Base-by-base conservation (phyloP, 805 yeast genomes). In the Yueomyces sp. region DNA sequence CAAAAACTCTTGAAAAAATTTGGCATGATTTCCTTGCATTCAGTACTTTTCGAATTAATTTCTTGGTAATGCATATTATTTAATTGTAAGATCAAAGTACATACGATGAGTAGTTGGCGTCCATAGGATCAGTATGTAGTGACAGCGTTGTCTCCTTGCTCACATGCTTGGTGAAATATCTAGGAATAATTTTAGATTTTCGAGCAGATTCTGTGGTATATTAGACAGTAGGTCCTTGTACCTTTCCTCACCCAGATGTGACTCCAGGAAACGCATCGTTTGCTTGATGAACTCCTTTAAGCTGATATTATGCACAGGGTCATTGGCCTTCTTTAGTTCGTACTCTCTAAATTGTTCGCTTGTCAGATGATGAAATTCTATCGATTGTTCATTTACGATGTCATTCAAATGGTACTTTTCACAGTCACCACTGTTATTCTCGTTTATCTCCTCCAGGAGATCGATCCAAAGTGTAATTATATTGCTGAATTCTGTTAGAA, bases 361-460 rank as follows among this genome's bases (percentile, higher is more conserved):
- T 4, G 65, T 64, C 33, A 53, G 47, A 32, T 55, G 54, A 41
- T 46, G 54, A 40, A 47, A 57, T 31, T 50, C 53, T 26, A 46
- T 40, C 2, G 59, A 50, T 43, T 68, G 61, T 48, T 62, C 59
- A 38, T 63, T 53, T 26, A 63, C 57, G 37, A 59, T 50, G 49
- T 67, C 68, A 46, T 70, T 65, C 12, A 64, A 59, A 50, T 75
- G 79, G 49, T 76, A 77, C 28, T 62, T 66, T 31, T 65, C 70
- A 51, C 78, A 72, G 50, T 79, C 83, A 3, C 85, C 86, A 32
- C 59, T 56, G 3, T 53, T 57, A 8, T 59, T 48, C 55, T 88
- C 96, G 45, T 78, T 74, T 11, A 82, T 69, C 55, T 86, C 95
- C 52, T 88, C 96, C 41, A 85, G 56, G 46, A 81, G 69, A 42